A percentile compares a stretch with the other conserved stretches of the same genome.
These are phyloP conservation scores for Piper betle DNA, from an alignment of 164 flowering plant species.

Conservation along the genomic window DNA sequence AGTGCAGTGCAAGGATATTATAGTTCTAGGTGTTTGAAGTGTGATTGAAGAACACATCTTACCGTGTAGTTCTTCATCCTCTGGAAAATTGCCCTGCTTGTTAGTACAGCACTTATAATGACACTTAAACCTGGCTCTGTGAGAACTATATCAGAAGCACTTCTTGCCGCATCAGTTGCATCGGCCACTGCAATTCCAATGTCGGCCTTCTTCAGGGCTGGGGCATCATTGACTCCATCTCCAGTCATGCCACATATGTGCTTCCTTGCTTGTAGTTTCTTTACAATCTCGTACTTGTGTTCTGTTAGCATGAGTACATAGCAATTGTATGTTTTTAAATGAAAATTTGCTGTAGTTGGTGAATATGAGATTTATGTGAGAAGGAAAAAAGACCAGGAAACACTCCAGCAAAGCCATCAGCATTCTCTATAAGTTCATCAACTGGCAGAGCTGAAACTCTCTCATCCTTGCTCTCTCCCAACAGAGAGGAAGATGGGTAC, in stretches of 20 bases:
- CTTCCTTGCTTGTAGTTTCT: slow-evolving; percentile 41
- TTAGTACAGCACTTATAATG: slow-evolving; percentile 55
- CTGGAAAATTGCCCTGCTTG: slow-evolving; percentile 64
- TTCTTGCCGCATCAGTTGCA: slow-evolving; percentile 57
- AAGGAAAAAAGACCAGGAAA: slow-evolving; percentile 37
- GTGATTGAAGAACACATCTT: slow-evolving; percentile 1
- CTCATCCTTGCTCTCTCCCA: slow-evolving; percentile 32
- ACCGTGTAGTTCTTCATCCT: slow-evolving; percentile 66
- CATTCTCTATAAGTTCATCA: slow-evolving; percentile 56
- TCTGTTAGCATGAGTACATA: slow-evolving; percentile 18
- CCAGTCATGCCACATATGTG: slow-evolving; percentile 72
- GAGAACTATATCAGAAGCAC: slow-evolving; percentile 62
- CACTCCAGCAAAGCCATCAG: slow-evolving; percentile 74
- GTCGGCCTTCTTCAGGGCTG: slow-evolving; percentile 54
- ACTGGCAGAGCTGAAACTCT: slow-evolving; percentile 21
- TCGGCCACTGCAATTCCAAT: slow-evolving; percentile 67
- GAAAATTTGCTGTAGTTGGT: background rate
- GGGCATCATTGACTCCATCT: slow-evolving; percentile 64
- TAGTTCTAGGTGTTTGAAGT: too few relatives aligned
- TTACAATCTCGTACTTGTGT: slow-evolving; percentile 56
- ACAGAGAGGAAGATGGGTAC: slow-evolving; percentile 52
- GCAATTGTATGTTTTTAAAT: slow-evolving; percentile 1
- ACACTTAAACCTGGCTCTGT: slow-evolving; percentile 71
- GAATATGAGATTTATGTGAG: background rate
- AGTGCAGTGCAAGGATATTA: too few relatives aligned